Evolutionary conservation across 163 green algal species (phyloP), one percentile per base, ranked within the genome.

Genomic region (Scenedesmus sp.): DNA sequence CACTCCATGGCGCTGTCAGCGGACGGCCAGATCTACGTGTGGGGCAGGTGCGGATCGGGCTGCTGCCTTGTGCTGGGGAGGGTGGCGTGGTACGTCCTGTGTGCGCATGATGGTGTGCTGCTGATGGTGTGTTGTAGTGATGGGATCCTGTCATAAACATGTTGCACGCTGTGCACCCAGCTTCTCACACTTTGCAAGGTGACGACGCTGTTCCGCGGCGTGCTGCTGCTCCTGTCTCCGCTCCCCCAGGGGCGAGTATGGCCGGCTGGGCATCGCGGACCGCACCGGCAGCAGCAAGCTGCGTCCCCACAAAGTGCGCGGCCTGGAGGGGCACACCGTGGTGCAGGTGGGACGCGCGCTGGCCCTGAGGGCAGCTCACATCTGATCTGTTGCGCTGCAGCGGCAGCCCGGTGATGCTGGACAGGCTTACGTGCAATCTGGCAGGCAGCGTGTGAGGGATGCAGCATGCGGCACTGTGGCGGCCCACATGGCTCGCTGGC

Each of bases 261-360:
- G 98, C 4, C 94, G 98, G 34, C 95, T 99, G 90, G 98, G 98
- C 23, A 93, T 99, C 57, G 97, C 96, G 13, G 97, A 99, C 92
- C 90, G 93, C 26, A 95, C 91, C 0, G 97, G 97, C 76, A 95
- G 90, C 82, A 97, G 94, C 93, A 96, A 96, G 92, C 94, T 99
- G 91, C 93, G 96, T 8, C 96, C 97, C 15, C 93, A 95, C 46
- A 94, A 95, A 76, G 95, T 99, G 57, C 67, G 88, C 4, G 84
- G 92, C 56, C 86, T 94, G 52, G 88, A 94, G 70, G 86, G 26
- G 2, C 86, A 96, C 85, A 86, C 74, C 7, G 87, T 96, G 26
- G 93, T 96, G 88, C 94, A 96, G 94, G 94, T 95, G 84, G 13
- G 79, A 2, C 1, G 23, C 26, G 2, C 3, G 55, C 81, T 4